Evolutionary conservation across 2,329 filamentous ascomycete species (phyloP).

Genomic region (Blastomyces emzantsi): DNA sequence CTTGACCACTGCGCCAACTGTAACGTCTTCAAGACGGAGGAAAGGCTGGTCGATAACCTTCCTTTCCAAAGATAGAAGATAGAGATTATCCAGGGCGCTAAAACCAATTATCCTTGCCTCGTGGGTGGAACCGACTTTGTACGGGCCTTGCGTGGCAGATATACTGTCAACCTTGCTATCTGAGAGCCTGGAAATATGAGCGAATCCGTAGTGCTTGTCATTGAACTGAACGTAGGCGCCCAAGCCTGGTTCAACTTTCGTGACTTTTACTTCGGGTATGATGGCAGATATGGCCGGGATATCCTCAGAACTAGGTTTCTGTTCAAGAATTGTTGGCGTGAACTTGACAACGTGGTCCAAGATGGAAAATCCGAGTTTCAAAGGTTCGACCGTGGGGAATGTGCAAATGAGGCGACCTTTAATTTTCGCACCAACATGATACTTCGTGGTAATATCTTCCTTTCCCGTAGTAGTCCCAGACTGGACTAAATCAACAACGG

Average conservation of each 20-base stretch:
- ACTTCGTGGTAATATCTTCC: slow-evolving; percentile 63
- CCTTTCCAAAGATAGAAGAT: slow-evolving; percentile 74
- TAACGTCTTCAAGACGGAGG: slow-evolving; percentile 83
- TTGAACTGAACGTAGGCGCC: slow-evolving; percentile 73
- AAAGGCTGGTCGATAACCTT: slow-evolving; percentile 78
- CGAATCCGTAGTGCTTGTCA: slow-evolving; percentile 62
- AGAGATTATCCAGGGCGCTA: slow-evolving; percentile 77
- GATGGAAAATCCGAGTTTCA: slow-evolving; percentile 79
- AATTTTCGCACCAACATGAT: slow-evolving; percentile 73
- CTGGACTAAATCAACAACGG: slow-evolving; percentile 83
- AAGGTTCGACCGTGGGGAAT: slow-evolving; percentile 67
- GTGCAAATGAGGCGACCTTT: slow-evolving; percentile 83
- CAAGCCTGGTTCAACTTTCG: slow-evolving; percentile 67
- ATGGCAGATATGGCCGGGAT: slow-evolving; percentile 53
- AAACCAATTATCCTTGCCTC: slow-evolving; percentile 76
- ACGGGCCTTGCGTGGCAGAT: slow-evolving; percentile 66
- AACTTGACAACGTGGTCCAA: slow-evolving; percentile 74
- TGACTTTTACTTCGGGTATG: slow-evolving; percentile 67
- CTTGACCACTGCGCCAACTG: slow-evolving; percentile 68
- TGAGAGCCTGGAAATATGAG: slow-evolving; percentile 86
- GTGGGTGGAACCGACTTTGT: slow-evolving; percentile 68
- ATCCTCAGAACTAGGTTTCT: slow-evolving; percentile 35
- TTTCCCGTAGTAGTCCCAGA: slow-evolving; percentile 65
- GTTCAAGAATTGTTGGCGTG: slow-evolving; percentile 22
- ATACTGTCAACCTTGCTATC: slow-evolving; percentile 83